Base-by-base conservation (phyloP, 2,329 filamentous ascomycete species). In the Emergomyces pasteurianus region DNA sequence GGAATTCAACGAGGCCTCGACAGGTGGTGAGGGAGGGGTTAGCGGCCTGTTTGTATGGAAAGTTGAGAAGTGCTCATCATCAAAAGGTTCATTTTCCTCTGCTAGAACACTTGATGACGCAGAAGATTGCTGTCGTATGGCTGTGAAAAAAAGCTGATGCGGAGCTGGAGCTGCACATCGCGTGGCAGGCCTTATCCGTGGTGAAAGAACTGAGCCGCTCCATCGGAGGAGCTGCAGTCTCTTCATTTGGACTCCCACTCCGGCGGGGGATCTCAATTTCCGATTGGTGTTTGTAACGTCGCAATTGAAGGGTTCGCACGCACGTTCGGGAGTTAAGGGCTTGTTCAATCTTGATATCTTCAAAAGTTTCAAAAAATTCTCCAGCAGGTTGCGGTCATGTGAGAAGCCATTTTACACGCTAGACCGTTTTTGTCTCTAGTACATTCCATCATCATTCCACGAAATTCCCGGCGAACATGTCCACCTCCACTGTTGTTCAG, bases 21-120 rank as follows among this genome's bases (percentile, higher is more conserved):
- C 84, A 60, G 83, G 83, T 66, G 90, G 90, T 69, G 90, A 92
- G 59, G 89, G 88, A 65, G 87, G 79, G 65, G 71, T 68, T 61
- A 69, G 65, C 67, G 71, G 65, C 68, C 67, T 67, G 63, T 70
- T 64, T 67, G 68, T 68, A 65, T 66, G 64, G 59, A 69, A 53
- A 58, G 47, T 60, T 42, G 66, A 55, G 12, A 68, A 61, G 60
- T 69, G 65, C 47, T 71, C 67, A 50, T 71, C 66, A 53, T 66
- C 62, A 46, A 63, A 63, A 59, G 70, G 67, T 62, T 72, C 66
- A 59, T 66, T 64, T 62, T 68, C 65, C 55, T 67, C 61, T 54
- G 63, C 40, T 34, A 69, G 67, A 56, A 67, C 60, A 57, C 66
- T 62, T 56, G 73, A 65, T 42, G 75, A 67, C 46, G 70, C 69